These are phyloP conservation scores for Ogataea sp. DNA, from an alignment of 805 yeast species.

Conservation along the genomic window DNA sequence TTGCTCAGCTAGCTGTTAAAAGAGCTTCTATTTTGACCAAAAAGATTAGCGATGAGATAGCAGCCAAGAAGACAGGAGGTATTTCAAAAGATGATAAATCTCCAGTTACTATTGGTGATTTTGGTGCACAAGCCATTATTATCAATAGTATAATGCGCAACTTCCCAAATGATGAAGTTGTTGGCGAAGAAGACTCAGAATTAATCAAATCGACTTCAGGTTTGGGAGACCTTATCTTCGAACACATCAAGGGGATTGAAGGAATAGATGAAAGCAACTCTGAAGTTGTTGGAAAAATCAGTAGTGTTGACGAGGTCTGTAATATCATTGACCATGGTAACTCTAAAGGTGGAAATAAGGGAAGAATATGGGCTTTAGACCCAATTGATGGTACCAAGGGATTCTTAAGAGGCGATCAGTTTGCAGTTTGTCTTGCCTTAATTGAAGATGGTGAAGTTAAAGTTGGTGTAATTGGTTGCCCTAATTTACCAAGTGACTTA, in stretches of 20 bases:
- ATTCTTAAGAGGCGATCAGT: constrained; percentile 90
- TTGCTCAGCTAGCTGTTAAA: constrained; percentile 87
- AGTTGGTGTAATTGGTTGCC: constrained; percentile 94
- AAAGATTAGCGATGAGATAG: constrained; percentile 48
- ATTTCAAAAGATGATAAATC: constrained; percentile 83
- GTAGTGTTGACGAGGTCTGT: constrained; percentile 40
- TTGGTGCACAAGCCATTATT: constrained; percentile 90
- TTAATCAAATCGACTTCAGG: constrained; percentile 45
- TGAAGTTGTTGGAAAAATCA: constrained; percentile 32
- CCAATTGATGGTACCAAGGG: constrained; percentile 99
- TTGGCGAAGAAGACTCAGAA: constrained; percentile 89
- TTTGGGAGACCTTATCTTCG: constrained; percentile 48
- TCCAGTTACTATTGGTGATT: constrained; percentile 96
- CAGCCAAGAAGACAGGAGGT: constrained; percentile 33
- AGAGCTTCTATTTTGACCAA: constrained; percentile 76
- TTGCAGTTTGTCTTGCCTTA: constrained; percentile 90
- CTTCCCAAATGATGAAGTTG: constrained; percentile 80
- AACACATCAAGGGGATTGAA: constrained; percentile 50
- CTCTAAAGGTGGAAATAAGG: constrained; percentile 67
- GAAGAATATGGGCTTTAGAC: constrained; percentile 94
- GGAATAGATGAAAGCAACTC: constrained; percentile 26
- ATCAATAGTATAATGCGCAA: constrained; percentile 72
- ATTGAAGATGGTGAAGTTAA: constrained; percentile 79
- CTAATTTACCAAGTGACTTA: constrained; percentile 63
- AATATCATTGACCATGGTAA: constrained; percentile 72